Base-by-base conservation (phyloP, 1,284 basidiomycete species). In the Cutaneotrichosporon sp. region DNA sequence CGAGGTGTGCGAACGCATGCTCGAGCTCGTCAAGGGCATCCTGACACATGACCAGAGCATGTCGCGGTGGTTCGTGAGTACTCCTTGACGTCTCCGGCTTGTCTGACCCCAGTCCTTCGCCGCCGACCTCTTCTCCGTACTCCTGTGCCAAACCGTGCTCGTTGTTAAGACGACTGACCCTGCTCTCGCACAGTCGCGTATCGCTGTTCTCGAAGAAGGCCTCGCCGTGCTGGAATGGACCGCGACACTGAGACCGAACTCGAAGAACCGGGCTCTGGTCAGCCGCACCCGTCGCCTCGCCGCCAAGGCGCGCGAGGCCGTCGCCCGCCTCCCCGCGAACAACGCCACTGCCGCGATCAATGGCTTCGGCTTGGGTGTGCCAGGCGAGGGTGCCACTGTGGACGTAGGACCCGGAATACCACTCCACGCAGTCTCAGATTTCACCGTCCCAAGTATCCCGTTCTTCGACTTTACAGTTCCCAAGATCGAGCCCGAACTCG, bases 201-300 rank as follows among this genome's bases (percentile, higher is more conserved):
- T 67, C 42, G 51, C 42, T 6, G 56, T 64, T 34, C 51, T 65
- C 9, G 66, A 65, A 31, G 42, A 62, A 6, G 67, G 67, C 2
- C 65, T 69, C 22, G 67, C 55, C 16, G 60, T 69, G 9, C 62
- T 69, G 22, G 59, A 62, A 32, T 69, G 67, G 67, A 69, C 65
- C 13, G 65, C 62, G 22, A 60, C 53, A 16, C 56, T 60, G 16
- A 57, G 58, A 10, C 62, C 65, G 0, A 69, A 64, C 62, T 30
- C 57, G 32, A 69, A 69, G 60, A 69, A 69, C 60, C 65, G 65
- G 30, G 65, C 65, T 2, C 63, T 69, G 1, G 52, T 59, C 5
- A 26, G 61, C 26, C 56, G 62, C n/a, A 66, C 65, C n/a, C 59
- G 61, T 22, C 50, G 62, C 2, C 57, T 69, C 4, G 60, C 64